phyloP scores from a whole-genome alignment of 2,329 filamentous ascomycete genomes.

The Pezicula neosporulosa region DNA sequence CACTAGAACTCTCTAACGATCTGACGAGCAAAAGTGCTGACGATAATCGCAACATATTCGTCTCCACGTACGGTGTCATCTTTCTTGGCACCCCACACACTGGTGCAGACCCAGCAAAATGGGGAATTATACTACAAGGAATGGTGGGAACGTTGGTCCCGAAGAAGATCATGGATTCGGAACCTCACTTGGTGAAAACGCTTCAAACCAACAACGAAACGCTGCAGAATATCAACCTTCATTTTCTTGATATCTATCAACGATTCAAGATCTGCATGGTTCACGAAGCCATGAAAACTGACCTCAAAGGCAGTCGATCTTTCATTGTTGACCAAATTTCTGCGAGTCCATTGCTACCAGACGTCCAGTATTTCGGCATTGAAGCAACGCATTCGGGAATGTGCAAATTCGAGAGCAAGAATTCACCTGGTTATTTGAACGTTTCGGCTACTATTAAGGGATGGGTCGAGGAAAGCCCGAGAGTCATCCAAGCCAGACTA shows the following conservation, averaged over 20 bases:
- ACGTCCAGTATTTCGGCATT: conserved; percentile 71
- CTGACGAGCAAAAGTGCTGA: conserved; percentile 56
- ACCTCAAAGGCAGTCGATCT: conserved; percentile 58
- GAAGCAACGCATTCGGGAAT: conserved; percentile 69
- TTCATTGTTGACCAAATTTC: conserved; percentile 69
- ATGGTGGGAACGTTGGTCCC: conserved; percentile 65
- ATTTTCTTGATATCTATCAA: conserved; percentile 69
- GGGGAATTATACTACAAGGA: conserved; percentile 64
- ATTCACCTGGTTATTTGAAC: conserved; percentile 56
- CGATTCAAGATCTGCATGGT: conserved; percentile 74
- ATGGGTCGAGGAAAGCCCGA: conserved; percentile 22
- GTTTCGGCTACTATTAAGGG: conserved; percentile 25
- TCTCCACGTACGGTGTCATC: conserved; percentile 73
- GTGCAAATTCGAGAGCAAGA: conserved; percentile 66
- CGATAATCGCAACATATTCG: conserved; percentile 63
- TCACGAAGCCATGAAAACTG: conserved; percentile 70
- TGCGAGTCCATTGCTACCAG: conserved; percentile 65
- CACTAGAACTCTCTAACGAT: conserved; percentile 64
- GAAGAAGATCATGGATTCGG: conserved; percentile 62
- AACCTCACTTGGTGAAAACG: conserved; percentile 64
- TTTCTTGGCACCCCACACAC: conserved; percentile 77
- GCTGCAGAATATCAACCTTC: conserved; percentile 68
- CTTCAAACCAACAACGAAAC: conserved; percentile 73
- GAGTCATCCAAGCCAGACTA: conserved; percentile 18
- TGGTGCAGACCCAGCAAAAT: conserved; percentile 65